Evolutionary conservation across 768 basidiomycete genomes (phyloP), one percentile per base, ranked within the genome.

Genomic region (Agaricus blazei): DNA sequence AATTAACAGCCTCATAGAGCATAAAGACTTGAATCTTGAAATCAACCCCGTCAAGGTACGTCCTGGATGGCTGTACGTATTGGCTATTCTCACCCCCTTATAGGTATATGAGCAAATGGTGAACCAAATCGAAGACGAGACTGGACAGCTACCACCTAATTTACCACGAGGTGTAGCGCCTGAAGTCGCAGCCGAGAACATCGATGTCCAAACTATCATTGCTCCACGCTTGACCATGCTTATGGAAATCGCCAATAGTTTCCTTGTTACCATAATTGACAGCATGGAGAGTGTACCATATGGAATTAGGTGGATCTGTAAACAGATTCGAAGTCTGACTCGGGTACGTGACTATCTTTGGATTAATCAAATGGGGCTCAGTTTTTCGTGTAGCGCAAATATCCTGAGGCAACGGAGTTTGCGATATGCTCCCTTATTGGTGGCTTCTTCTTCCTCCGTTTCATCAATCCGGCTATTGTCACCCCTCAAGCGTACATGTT

Each of bases 21-120:
- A 98, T 78, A 98, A 98, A 74, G 97, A 98, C 68, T 85, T 99
- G 62, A 98, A 99, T 69, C 81, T 99, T 51, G 97, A 99, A 72
- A 99, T 99, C 64, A 99, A 99, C 67, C 97, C 97, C 2, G 85
- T 98, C 60, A 99, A 99, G 83, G 93, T 93, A 62, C 63, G 65
- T 28, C 23, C 24, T 9, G 9, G 36, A 19, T 28, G 28, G 31
- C 24, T 12, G n/a, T 37, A 46, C 15, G 27, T 37, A 62, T 50
- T 19, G 4, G 40, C 41, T 38, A 45, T 54, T 34, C 29, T 57
- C 52, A 56, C 37, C 49, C 31, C 24, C 57, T n/a, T 24, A 29
- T 58, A 94, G 92, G 95, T 98, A 44, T 99, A 99, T 71, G 97
- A 99, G 72, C 96, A 98, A 78, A 96, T 98, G 95, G 88, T 98